Base-by-base conservation (phyloP, 768 basidiomycete species). In the Lentinula sp. region DNA sequence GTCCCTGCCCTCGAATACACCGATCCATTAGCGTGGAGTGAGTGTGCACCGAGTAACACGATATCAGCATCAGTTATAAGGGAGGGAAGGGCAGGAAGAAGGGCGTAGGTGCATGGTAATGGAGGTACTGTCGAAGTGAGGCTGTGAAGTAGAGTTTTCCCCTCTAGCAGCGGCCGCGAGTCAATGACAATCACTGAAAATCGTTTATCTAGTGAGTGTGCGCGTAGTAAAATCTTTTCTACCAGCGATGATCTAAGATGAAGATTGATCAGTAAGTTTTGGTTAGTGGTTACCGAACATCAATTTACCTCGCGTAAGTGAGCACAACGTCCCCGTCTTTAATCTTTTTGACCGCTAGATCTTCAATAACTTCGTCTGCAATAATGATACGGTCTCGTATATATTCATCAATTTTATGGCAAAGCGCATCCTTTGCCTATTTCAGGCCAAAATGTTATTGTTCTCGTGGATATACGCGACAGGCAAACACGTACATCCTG, bases 181-280 rank as follows among this genome's bases (percentile, higher is more conserved):
- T 99, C 97, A 10, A 98, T 88, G 8, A 97, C 85, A 46, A 98
- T 86, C 16, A 97, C 95, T 0, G 90, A 91, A 70, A 99, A 97
- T 45, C 75, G 77, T 64, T 87, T 91, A 7, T 89, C 88, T 16
- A 82, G 82, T 54, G 79, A 76, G 68, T 90, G 85, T 9, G 95
- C 93, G 56, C 83, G 80, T 6, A 98, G 74, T 2, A 99, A 69
- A 6, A 93, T 88, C 67, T 93, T 91, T 71, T 98, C 93, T 3
- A 98, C 94, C 0, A 98, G 86, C 0, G 95, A 98, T 15, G 95
- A 98, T 72, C 95, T 96, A 10, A 10, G 10, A 50, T 3, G 61
- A 28, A 16, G 7, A 60, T 46, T 50, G 36, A 62, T 39, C 37
- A 60, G 18, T 46, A 49, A 50, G 20, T 61, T 49, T 6, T 12